These are phyloP conservation scores for Hordeum marinum DNA, from an alignment of 176 grass and related monocot genomes.

Conservation along the genomic window DNA sequence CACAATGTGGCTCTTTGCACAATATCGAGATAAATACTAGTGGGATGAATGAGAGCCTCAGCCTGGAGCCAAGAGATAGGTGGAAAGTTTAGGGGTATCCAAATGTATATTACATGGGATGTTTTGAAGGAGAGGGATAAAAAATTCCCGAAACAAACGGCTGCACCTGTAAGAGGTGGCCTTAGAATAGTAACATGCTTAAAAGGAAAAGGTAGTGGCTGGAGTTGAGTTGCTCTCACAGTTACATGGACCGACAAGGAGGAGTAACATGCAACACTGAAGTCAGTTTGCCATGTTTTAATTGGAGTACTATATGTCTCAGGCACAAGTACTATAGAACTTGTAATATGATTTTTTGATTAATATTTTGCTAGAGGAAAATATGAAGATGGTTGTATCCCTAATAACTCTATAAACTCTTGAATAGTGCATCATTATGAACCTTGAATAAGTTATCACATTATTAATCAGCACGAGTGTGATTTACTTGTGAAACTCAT, in stretches of 20 bases:
- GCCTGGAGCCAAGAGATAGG: background rate
- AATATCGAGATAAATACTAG: background rate
- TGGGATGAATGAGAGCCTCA: background rate
- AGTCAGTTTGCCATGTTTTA: background rate
- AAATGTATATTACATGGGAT: background rate
- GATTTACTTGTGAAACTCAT: background rate
- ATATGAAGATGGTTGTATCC: slow-evolving; percentile 15
- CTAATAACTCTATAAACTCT: slow-evolving; percentile 10
- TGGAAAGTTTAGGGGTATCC: background rate
- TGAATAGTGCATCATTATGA: background rate
- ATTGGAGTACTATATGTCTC: slow-evolving; percentile 6
- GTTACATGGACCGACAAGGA: background rate
- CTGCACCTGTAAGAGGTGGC: background rate
- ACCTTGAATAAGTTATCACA: background rate
- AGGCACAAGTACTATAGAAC: background rate
- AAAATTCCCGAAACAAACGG: background rate
- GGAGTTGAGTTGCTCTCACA: background rate
- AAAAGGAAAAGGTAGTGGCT: background rate
- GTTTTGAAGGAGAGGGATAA: background rate
- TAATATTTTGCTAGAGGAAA: background rate
- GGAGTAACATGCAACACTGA: background rate
- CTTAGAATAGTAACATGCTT: background rate
- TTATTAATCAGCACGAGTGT: background rate
- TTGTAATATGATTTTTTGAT: background rate
- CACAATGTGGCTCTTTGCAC: background rate